phyloP scores from a whole-genome alignment of 2,329 filamentous ascomycete genomes.

The Stagonosporopsis cucurbitacearum region DNA sequence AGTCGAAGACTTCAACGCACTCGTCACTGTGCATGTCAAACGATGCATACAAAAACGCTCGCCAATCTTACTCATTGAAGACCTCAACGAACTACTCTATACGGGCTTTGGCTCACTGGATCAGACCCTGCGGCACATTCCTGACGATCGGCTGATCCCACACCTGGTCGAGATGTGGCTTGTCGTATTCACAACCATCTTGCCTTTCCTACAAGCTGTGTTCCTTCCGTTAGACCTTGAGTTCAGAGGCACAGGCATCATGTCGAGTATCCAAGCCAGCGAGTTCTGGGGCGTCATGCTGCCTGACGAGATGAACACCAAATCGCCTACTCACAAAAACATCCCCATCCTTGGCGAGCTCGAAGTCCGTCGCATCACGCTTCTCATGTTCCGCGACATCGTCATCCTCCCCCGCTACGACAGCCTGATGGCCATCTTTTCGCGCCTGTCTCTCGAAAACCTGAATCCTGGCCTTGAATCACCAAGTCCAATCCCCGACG shows the following conservation, averaged over 20 bases:
- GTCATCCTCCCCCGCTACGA: slow-evolving; percentile 91
- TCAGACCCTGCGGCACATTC: slow-evolving; percentile 76
- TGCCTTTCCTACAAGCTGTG: slow-evolving; percentile 94
- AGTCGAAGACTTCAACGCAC: slow-evolving; percentile 81
- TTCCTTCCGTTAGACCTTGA: slow-evolving; percentile 93
- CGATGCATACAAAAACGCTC: slow-evolving; percentile 77
- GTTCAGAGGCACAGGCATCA: slow-evolving; percentile 84
- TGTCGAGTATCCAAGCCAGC: slow-evolving; percentile 77
- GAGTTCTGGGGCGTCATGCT: slow-evolving; percentile 87
- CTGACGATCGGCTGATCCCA: slow-evolving; percentile 88
- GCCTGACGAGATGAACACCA: slow-evolving; percentile 55
- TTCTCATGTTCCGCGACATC: slow-evolving; percentile 86
- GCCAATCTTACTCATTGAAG: slow-evolving; percentile 75
- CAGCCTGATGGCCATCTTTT: slow-evolving; percentile 86
- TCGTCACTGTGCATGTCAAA: slow-evolving; percentile 80
- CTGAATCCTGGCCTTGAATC: slow-evolving; percentile 55
- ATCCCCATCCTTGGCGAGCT: slow-evolving; percentile 62
- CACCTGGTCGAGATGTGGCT: slow-evolving; percentile 94
- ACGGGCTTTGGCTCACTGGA: slow-evolving; percentile 88
- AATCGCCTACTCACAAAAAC: slow-evolving; percentile 51
- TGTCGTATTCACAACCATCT: slow-evolving; percentile 84
- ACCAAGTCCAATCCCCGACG: slow-evolving; percentile 36
- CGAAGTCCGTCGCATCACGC: slow-evolving; percentile 86
- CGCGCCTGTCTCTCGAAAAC: slow-evolving; percentile 84
- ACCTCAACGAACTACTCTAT: slow-evolving; percentile 75